These are phyloP conservation scores for Grosmannia serpens DNA, from an alignment of 2,329 filamentous ascomycete species.

Conservation along the genomic window DNA sequence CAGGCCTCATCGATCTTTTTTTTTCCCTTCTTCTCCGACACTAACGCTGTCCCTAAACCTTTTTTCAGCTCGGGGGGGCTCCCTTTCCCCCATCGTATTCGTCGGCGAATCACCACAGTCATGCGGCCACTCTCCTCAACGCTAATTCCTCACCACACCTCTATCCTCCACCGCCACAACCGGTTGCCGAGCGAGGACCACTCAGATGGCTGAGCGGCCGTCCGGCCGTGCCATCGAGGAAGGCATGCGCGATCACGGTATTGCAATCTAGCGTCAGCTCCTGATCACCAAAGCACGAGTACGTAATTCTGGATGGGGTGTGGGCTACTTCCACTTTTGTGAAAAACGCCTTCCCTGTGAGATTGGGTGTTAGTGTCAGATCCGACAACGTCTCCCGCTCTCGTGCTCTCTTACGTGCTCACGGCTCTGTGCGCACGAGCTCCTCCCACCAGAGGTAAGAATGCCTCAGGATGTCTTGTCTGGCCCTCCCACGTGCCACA, in stretches of 20 bases:
- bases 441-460: too few species aligned
- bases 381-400: neutral
- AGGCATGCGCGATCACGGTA: neutral
- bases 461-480: neutral
- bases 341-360: neutral
- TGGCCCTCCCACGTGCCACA: neutral
- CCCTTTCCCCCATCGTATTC: neutral
- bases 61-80: constrained; percentile 3
- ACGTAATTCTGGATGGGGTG: neutral
- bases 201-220: neutral
- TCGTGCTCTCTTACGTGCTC: neutral
- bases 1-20: neutral
- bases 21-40: neutral
- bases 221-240: neutral
- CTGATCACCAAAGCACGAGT: neutral
- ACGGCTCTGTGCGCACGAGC: too few species aligned
- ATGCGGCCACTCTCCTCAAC: neutral
- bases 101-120: neutral
- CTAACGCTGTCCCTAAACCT: constrained; percentile 8
- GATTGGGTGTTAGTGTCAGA: neutral
- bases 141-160: constrained; percentile 1
- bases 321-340: neutral
- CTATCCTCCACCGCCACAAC: neutral
- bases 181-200: neutral
- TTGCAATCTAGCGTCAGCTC: neutral